Base-by-base conservation (phyloP, 371 early-diverging fungal genomes). In the Chytridium lagenaria region DNA sequence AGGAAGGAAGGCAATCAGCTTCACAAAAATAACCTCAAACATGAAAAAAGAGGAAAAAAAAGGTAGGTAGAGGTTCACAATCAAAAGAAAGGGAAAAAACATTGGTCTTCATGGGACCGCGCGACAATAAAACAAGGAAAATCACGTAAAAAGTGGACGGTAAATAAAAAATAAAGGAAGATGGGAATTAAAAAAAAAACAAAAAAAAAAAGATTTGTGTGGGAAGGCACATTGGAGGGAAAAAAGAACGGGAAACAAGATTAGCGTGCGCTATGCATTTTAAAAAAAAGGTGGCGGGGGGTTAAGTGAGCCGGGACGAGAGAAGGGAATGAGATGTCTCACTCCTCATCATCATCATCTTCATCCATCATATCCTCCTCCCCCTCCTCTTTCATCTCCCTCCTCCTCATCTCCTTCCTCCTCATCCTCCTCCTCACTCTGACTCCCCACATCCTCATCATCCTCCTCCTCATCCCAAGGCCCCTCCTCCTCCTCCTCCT, bases 381-480 rank as follows among this genome's bases (percentile, higher is more conserved):
- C 52, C 19, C 40, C 69, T 39, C 71, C 12, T 16, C 33, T 55
- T 1, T 69, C 75, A 10, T 71, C 74, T 2, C 68, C 72, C 33
- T 66, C 71, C 23, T 70, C 72, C 10, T 67, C 75, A 7, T 40
- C 68, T 0, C 66, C 75, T 40, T 69, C 77, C n/a, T 31, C 71
- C 0, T 67, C 66, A 37, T 68, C 70, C 26, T 69, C 75, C n/a
- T 39, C 69, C 22, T 79, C 73, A 5, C 28, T 22, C 2, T 71
- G 70, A 0, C 66, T 65, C 44, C 40, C 44, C 26, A 71, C 78
- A 0, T 77, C 80, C 30, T 73, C 74, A 10, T 76, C 76, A 31
- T 66, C 64, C 30, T 71, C 72, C 12, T 71, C 76, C 19, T 74
- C 80, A 23, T 73, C 77, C 2, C 66, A 52, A 31, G 15, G 19